Conservation (phyloP, 805 yeast genomes). For the Wickerhamiella nectarea region DNA sequence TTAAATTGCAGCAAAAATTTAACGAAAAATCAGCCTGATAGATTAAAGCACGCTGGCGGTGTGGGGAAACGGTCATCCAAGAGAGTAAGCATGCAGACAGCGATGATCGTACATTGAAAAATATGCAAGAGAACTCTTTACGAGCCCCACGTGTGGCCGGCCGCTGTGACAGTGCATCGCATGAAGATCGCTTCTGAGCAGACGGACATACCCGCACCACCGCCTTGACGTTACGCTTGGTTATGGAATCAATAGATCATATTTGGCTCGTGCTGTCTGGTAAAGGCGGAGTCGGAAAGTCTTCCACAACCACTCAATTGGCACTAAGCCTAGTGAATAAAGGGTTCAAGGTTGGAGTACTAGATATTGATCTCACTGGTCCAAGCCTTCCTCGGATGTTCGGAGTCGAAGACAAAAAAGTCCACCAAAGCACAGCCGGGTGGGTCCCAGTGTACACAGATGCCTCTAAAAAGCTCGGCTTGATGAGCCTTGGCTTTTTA, state of each 20-base stretch:
- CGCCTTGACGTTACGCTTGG: background rate
- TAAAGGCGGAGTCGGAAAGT: slow-evolving; percentile 87
- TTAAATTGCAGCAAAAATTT: no score
- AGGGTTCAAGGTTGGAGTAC: slow-evolving; percentile 79
- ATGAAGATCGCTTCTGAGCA: no score
- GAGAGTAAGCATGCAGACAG: no score
- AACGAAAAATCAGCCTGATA: no score
- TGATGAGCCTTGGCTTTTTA: slow-evolving; percentile 83
- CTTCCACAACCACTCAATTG: slow-evolving; percentile 87
- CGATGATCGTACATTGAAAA: no score
- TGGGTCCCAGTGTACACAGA: slow-evolving; percentile 80
- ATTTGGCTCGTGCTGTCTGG: slow-evolving; percentile 71
- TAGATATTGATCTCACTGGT: slow-evolving; percentile 92
- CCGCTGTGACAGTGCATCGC: no score
- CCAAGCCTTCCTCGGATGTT: slow-evolving; percentile 95
- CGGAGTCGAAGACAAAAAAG: slow-evolving; percentile 68
- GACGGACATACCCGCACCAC: no score
- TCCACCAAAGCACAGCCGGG: slow-evolving; percentile 67
- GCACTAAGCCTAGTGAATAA: slow-evolving; percentile 63
- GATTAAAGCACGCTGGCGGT: no score
- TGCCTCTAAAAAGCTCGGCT: slow-evolving; percentile 34
- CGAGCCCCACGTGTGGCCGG: no score
- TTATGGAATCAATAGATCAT: slow-evolving; percentile 39
- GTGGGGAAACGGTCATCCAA: no score
- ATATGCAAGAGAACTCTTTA: no score